phyloP scores from a whole-genome alignment of 2,329 filamentous ascomycete genomes.

The Neonectria sp. region DNA sequence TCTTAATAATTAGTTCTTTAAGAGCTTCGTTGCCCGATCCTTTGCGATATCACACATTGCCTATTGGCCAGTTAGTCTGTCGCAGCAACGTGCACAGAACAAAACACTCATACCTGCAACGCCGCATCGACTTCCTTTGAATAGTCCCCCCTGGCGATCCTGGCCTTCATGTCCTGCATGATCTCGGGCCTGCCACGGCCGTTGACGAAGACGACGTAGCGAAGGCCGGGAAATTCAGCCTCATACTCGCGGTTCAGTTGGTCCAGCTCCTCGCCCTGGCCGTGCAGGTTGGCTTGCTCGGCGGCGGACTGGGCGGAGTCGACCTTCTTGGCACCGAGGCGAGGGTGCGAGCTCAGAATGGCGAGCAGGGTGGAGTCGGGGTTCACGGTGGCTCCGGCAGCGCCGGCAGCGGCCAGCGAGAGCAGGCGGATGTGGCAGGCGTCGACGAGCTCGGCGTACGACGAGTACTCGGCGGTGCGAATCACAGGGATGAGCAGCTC shows the following conservation, averaged over 20 bases:
- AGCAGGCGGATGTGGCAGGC: constrained; percentile 75
- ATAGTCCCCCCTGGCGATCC: constrained; percentile 79
- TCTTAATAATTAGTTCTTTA: not conserved
- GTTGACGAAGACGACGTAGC: constrained; percentile 95
- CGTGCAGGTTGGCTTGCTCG: constrained; percentile 85
- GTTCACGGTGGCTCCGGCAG: constrained; percentile 52
- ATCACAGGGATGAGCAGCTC: constrained; percentile 78
- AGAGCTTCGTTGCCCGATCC: constrained; percentile 72
- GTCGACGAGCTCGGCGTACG: constrained; percentile 79
- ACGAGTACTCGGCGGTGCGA: constrained; percentile 68
- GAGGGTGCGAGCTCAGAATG: constrained; percentile 86
- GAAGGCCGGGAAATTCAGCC: constrained; percentile 82
- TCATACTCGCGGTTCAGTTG: constrained; percentile 85
- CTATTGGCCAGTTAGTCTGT: constrained; percentile 58
- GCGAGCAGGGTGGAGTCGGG: constrained; percentile 70
- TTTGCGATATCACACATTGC: constrained; percentile 94
- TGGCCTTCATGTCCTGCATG: constrained; percentile 84
- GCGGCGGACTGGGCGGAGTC: constrained; percentile 85
- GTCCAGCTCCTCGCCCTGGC: constrained; percentile 72
- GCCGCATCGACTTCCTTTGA: constrained; percentile 79
- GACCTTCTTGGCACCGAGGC: constrained; percentile 85
- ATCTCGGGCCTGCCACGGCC: constrained; percentile 80
- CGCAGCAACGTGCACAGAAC: not conserved
- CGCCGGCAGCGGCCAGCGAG: constrained; percentile 68
- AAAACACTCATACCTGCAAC: constrained; percentile 73